Evolutionary conservation across 768 basidiomycete genomes (phyloP), one percentile per base, ranked within the genome.

Genomic region (Leccinum barrowsii): DNA sequence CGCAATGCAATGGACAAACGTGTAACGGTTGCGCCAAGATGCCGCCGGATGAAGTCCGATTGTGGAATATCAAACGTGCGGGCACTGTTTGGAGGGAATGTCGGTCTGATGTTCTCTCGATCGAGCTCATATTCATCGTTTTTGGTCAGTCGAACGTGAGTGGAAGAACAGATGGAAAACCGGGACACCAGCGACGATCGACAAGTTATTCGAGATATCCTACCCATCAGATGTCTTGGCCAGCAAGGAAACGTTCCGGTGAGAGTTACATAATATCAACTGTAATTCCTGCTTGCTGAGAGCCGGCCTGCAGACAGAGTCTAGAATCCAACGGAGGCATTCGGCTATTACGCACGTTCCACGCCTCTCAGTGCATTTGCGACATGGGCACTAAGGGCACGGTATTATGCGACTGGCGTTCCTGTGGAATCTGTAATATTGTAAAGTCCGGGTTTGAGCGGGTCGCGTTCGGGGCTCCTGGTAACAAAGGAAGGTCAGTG

Each of bases 331-430:
- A 69, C 63, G 53, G 71, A 67, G 48, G 74, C 1, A 52, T 76
- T 60, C 76, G 77, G 61, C 76, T 83, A 63, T 75, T 86, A 54
- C 78, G 82, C 62, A 84, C 81, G 40, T 87, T 85, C 64, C 82
- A 87, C 59, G 80, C 83, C 56, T 76, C 83, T 2, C 85, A 86
- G 59, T 86, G 85, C 64, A 84, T 88, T 44, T 88, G 86, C 73
- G 84, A 88, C 67, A 72, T 88, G 59, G 86, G 86, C 7, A 76
- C 77, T 15, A 83, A 82, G 59, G 78, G 79, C 32, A 67, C 77
- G 4, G 64, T 66, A 1, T 66, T 85, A 19, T 88, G 86, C 70
- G 76, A 75, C 60, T 84, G 83, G 73, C 77, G 73, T 50, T 86
- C 86, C 26, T 88, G 86, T 60, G 85, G 86, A 3, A 84, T 87